Percentiles rank a stretch among this genome's conserved stretches.
phyloP scores from a whole-genome alignment of 352 stramenopile species.

The Elongisporangium prolatum region DNA sequence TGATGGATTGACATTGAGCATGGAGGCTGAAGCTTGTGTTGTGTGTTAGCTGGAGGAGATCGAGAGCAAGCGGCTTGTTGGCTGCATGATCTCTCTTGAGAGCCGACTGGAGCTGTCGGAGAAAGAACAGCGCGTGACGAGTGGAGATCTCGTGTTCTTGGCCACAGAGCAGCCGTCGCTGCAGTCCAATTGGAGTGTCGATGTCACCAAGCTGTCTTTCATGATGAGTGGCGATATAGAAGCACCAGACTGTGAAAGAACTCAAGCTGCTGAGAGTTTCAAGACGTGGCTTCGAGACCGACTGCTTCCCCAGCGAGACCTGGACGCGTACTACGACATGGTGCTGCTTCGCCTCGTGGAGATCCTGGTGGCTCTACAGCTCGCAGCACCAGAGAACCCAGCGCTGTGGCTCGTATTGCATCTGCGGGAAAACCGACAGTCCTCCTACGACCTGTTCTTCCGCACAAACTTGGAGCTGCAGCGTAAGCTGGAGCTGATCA shows the following conservation, averaged over 20 bases:
- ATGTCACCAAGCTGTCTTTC: constrained; percentile 4
- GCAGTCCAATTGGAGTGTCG: constrained; percentile 52
- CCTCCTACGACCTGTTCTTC: constrained; percentile 34
- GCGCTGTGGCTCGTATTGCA: constrained; percentile 46
- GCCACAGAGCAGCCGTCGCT: constrained; percentile 16
- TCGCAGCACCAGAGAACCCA: constrained; percentile 27
- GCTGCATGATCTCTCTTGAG: constrained; percentile 27
- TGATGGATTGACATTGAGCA: not conserved
- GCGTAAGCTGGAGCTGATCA: constrained; percentile 47
- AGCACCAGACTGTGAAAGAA: not conserved
- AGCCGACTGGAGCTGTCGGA: constrained; percentile 26
- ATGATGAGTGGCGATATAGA: not conserved
- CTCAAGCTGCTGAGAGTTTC: not conserved
- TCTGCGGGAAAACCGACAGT: constrained; percentile 12
- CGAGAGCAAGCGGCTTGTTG: constrained; percentile 47
- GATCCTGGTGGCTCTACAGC: constrained; percentile 36
- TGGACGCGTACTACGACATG: constrained; percentile 39
- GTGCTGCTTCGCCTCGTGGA: constrained; percentile 33
- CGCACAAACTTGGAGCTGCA: constrained; percentile 60
- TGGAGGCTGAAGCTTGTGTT: not conserved
- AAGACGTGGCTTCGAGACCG: constrained; percentile 10
- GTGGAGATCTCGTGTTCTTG: constrained; percentile 36
- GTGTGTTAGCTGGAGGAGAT: constrained; percentile 26
- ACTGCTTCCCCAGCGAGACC: constrained; percentile 25
- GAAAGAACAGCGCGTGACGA: constrained; percentile 27